Percentiles rank a stretch among this genome's conserved stretches.
Evolutionary conservation across 1,139 yeast genomes (phyloP).

Genomic region (Protomyces inundatus): DNA sequence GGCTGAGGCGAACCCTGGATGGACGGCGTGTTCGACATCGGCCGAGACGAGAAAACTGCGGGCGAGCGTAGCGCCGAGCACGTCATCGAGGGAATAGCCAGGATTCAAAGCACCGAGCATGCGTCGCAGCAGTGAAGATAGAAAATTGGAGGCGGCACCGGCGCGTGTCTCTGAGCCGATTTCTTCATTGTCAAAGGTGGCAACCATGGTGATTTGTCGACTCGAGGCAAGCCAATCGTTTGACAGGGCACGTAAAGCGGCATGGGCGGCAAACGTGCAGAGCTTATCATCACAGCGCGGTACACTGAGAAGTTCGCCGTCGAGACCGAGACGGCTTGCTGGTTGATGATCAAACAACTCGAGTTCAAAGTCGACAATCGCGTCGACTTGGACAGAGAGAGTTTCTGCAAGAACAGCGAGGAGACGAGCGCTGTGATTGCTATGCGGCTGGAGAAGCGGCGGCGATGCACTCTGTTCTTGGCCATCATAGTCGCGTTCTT

Average conservation of each 20-base stretch:
- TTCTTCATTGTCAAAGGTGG: slow-evolving; percentile 92
- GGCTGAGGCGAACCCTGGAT: slow-evolving; percentile 75
- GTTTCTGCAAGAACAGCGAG: slow-evolving; percentile 65
- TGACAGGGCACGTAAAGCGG: slow-evolving; percentile 58
- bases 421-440: slow-evolving; percentile 71
- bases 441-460: slow-evolving; percentile 37
- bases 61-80: slow-evolving; percentile 42
- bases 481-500: slow-evolving; percentile 29
- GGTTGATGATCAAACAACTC: slow-evolving; percentile 78
- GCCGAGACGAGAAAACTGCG: slow-evolving; percentile 86
- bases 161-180: slow-evolving; percentile 90
- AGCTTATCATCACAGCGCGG: slow-evolving; percentile 81
- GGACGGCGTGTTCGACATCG: slow-evolving; percentile 96
- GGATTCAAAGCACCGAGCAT: slow-evolving; percentile 33
- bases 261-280: slow-evolving; percentile 50
- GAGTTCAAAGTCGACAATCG: slow-evolving; percentile 82
- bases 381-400: slow-evolving; percentile 47
- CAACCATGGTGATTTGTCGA: slow-evolving; percentile 59
- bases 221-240: slow-evolving; percentile 38
- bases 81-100: slow-evolving; percentile 6
- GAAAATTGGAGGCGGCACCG: slow-evolving; percentile 89
- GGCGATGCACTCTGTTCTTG: not conserved
- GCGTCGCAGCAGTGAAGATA: slow-evolving; percentile 52
- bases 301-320: slow-evolving; percentile 84
- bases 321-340: slow-evolving; percentile 77